phyloP scores from a whole-genome alignment of 176 grass and related monocot species.

The Juncus effusus region DNA sequence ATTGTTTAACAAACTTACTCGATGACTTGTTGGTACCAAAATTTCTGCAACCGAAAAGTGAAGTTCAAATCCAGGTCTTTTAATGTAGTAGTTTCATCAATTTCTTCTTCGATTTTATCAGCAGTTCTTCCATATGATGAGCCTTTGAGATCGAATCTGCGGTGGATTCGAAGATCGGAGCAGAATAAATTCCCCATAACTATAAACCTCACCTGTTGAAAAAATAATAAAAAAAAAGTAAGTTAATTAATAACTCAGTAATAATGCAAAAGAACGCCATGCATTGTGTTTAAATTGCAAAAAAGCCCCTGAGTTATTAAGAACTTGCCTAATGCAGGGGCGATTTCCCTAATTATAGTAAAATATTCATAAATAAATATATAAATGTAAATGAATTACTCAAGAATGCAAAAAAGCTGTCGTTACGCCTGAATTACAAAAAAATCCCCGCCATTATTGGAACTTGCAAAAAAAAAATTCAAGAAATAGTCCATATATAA shows the following conservation, averaged over 20 bases:
- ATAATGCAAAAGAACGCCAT: too few relatives aligned
- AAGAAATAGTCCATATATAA: too few relatives aligned
- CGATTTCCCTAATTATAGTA: too few relatives aligned
- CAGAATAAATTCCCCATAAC: conserved; percentile 99
- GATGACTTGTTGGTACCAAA: conserved; percentile 61
- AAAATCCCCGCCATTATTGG: too few relatives aligned
- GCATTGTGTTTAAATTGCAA: too few relatives aligned
- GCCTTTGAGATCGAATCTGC: conserved; percentile 93
- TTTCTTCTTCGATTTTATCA: conserved; percentile 83
- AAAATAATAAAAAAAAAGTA: background rate
- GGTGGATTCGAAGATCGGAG: conserved; percentile 85
- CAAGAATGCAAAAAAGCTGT: too few relatives aligned
- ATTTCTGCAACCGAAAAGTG: conserved; percentile 70
- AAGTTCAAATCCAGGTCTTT: conserved; percentile 97
- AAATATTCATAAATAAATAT: too few relatives aligned
- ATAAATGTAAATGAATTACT: too few relatives aligned
- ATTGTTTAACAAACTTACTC: conserved; percentile 50
- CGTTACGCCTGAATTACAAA: too few relatives aligned
- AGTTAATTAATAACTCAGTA: conserved; percentile 4
- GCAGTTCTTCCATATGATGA: conserved; percentile 85
- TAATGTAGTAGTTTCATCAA: conserved; percentile 95
- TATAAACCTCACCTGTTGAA: conserved; percentile 73
- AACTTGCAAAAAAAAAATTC: too few relatives aligned
- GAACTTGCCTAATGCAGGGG: too few relatives aligned
- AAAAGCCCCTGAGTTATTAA: too few relatives aligned